phyloP scores from a whole-genome alignment of 768 basidiomycete species.

The Panaeolus papilionaceus region DNA sequence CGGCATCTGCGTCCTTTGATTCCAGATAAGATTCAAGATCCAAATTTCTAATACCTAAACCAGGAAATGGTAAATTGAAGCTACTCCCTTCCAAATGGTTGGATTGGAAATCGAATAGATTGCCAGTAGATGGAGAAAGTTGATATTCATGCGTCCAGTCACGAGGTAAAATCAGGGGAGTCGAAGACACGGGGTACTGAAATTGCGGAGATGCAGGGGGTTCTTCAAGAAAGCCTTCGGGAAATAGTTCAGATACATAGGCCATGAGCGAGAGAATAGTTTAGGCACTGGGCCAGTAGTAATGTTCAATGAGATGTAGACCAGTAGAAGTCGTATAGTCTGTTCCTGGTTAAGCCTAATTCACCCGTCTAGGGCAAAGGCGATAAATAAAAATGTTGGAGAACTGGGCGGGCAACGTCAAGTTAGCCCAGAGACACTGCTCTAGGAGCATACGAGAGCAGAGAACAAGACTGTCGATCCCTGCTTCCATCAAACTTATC shows the following conservation, averaged over 20 bases:
- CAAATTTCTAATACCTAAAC: conserved; percentile 38
- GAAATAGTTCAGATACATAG: conserved; percentile 2
- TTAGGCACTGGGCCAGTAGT: conserved; percentile 19
- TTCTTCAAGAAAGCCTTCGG: conserved; percentile 7
- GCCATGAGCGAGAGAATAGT: conserved; percentile 12
- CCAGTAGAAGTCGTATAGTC: conserved; percentile 3
- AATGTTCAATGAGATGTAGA: conserved; percentile 22
- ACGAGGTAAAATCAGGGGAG: conserved; percentile 33
- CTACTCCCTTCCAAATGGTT: conserved; percentile 35
- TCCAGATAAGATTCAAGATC: conserved; percentile 24
- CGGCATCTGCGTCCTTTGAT: conserved; percentile 14
- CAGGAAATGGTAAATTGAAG: conserved; percentile 29
- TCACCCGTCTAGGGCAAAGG: conserved; percentile 1
- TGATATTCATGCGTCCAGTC: conserved; percentile 24
- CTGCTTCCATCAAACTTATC: background rate
- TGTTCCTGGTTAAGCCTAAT: conserved; percentile 5
- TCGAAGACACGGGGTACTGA: conserved; percentile 20
- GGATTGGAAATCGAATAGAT: conserved; percentile 39
- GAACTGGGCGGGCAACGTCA: conserved; percentile 36
- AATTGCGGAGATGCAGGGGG: background rate
- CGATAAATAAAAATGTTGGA: conserved; percentile 19
- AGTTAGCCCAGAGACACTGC: conserved; percentile 28
- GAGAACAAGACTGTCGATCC: conserved; percentile 12
- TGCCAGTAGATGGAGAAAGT: conserved; percentile 21
- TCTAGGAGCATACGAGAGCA: conserved; percentile 1